Evolutionary conservation across 2,329 filamentous ascomycete species (phyloP).

Genomic region (Chrysosporium keratinophilum): DNA sequence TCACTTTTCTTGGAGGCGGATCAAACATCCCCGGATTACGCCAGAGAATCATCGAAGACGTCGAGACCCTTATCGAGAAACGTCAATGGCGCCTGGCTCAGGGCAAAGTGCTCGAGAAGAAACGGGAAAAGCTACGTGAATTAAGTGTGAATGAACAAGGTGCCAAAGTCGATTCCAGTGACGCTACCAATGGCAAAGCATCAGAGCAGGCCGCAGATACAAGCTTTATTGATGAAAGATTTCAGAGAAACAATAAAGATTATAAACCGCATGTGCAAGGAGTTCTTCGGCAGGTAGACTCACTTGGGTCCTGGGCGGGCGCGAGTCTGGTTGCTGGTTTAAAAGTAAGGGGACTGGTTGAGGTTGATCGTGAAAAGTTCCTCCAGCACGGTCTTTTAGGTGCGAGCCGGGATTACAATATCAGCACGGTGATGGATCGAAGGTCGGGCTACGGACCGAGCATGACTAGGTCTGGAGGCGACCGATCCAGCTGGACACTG

Average conservation of each 20-base stretch:
- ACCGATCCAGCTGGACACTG: slow-evolving; percentile 42
- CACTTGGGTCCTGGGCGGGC: slow-evolving; percentile 54
- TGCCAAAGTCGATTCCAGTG: neutral
- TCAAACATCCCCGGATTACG: slow-evolving; percentile 71
- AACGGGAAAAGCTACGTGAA: slow-evolving; percentile 25
- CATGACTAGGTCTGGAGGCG: slow-evolving; percentile 27
- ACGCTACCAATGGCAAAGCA: neutral
- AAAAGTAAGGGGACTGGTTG: slow-evolving; percentile 50
- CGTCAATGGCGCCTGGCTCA: slow-evolving; percentile 69
- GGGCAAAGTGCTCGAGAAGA: slow-evolving; percentile 53
- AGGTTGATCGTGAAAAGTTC: slow-evolving; percentile 56
- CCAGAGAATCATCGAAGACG: slow-evolving; percentile 62
- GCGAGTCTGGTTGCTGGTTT: slow-evolving; percentile 51
- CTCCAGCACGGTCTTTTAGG: slow-evolving; percentile 41
- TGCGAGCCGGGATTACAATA: slow-evolving; percentile 36
- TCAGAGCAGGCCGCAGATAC: slow-evolving; percentile 23
- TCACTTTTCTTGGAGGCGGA: slow-evolving; percentile 75
- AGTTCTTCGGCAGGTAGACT: slow-evolving; percentile 44
- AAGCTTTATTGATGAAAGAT: slow-evolving; percentile 38
- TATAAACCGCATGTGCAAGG: slow-evolving; percentile 28
- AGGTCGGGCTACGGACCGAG: slow-evolving; percentile 27
- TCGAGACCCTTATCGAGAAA: slow-evolving; percentile 54
- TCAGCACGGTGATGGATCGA: slow-evolving; percentile 28
- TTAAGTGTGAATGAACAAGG: neutral
- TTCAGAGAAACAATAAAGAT: slow-evolving; percentile 30